These are phyloP conservation scores for Hypericum androsaemum DNA, from an alignment of 345 rosid species.

Conservation along the genomic window DNA sequence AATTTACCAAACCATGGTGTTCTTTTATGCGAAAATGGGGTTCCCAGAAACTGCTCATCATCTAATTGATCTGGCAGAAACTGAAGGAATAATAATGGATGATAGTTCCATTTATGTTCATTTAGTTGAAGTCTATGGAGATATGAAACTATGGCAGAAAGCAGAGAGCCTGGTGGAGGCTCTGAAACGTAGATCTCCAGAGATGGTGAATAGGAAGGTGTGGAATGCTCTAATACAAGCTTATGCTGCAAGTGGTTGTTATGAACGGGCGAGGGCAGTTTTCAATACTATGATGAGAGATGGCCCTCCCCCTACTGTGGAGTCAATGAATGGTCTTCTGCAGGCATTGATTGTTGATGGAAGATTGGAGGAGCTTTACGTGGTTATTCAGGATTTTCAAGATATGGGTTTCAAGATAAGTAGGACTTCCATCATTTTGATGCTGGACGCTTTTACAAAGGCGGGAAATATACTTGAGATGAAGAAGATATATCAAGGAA, in stretches of 20 bases:
- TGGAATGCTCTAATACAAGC: slow-evolving; percentile 86
- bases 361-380: slow-evolving; percentile 78
- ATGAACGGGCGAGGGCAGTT: slow-evolving; percentile 85
- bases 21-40: slow-evolving; percentile 55
- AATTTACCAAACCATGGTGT: slow-evolving; percentile 45
- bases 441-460: slow-evolving; percentile 79
- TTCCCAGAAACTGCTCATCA: slow-evolving; percentile 85
- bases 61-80: slow-evolving; percentile 47
- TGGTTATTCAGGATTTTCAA: slow-evolving; percentile 82
- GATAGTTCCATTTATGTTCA: slow-evolving; percentile 37
- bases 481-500: slow-evolving; percentile 82
- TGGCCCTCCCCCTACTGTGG: slow-evolving; percentile 90
- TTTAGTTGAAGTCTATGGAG: slow-evolving; percentile 69
- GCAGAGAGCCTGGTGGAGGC: slow-evolving; percentile 79
- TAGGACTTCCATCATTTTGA: slow-evolving; percentile 81
- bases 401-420: slow-evolving; percentile 90
- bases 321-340: slow-evolving; percentile 74
- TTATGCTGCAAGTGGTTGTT: slow-evolving; percentile 84
- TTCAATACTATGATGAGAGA: slow-evolving; percentile 88
- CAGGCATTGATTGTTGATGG: slow-evolving; percentile 66
- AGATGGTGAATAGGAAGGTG: slow-evolving; percentile 49
- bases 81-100: slow-evolving; percentile 38
- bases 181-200: slow-evolving; percentile 43
- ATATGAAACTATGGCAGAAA: slow-evolving; percentile 66
- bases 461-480: slow-evolving; percentile 80